Percentiles rank a stretch among this genome's conserved stretches.
These are phyloP conservation scores for Cucurbita maxima DNA, from an alignment of 306 rosid species.

Conservation along the genomic window DNA sequence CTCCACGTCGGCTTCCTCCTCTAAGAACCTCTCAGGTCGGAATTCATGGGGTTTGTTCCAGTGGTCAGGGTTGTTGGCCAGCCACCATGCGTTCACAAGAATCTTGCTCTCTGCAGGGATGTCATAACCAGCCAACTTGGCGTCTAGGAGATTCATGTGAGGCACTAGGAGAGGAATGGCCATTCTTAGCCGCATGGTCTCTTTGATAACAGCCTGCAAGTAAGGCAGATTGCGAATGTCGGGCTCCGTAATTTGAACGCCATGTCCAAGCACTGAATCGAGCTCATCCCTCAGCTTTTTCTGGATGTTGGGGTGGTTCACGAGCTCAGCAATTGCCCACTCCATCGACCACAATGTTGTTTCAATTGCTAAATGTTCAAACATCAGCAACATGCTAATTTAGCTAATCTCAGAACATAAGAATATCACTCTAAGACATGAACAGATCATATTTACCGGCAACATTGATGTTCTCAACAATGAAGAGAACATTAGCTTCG, in stretches of 20 bases:
- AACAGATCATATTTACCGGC: conserved; percentile 41
- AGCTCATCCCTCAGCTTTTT: conserved; percentile 44
- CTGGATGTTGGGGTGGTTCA: conserved; percentile 62
- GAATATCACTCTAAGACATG: neutral
- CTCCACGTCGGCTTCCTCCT: conserved; percentile 65
- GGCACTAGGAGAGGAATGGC: conserved; percentile 81
- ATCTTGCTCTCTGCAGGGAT: conserved; percentile 83
- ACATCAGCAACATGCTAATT: neutral
- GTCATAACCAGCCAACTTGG: conserved; percentile 53
- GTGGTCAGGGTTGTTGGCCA: conserved; percentile 65
- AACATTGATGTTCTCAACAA: conserved; percentile 84
- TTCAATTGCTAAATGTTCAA: conserved; percentile 47
- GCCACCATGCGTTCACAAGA: conserved; percentile 78
- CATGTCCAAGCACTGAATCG: conserved; percentile 40
- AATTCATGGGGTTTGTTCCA: conserved; percentile 74
- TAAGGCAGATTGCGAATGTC: conserved; percentile 54
- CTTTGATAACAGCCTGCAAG: conserved; percentile 77
- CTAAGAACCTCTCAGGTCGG: conserved; percentile 70
- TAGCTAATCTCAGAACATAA: neutral
- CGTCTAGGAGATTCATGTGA: conserved; percentile 78
- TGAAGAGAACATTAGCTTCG: conserved; percentile 84
- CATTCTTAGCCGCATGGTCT: conserved; percentile 60
- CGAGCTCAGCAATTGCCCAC: conserved; percentile 82
- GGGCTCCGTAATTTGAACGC: conserved; percentile 53
- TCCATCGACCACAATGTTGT: conserved; percentile 83